These are phyloP conservation scores for Starmerella kuoi DNA, from an alignment of 805 yeast species.

Conservation along the genomic window DNA sequence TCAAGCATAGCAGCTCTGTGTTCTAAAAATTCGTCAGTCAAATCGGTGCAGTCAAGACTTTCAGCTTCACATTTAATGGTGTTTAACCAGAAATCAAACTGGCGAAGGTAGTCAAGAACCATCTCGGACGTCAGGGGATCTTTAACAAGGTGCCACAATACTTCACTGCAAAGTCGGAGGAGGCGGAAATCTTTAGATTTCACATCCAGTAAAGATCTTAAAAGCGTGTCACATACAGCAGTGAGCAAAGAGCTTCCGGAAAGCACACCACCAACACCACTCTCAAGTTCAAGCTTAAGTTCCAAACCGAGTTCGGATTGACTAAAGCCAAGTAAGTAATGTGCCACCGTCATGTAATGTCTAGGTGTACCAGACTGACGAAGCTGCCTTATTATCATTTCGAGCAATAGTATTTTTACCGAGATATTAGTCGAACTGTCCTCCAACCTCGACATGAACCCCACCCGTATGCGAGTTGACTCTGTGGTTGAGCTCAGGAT, in stretches of 20 bases:
- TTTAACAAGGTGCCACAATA: conserved; percentile 49
- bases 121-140: conserved; percentile 42
- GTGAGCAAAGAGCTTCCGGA: conserved; percentile 46
- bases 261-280: conserved; percentile 39
- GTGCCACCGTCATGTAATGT: conserved; percentile 43
- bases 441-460: conserved; percentile 60
- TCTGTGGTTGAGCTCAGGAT: conserved; percentile 68
- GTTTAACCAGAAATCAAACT: conserved; percentile 39
- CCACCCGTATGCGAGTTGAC: conserved; percentile 56
- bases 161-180: conserved; percentile 33
- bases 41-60: neutral
- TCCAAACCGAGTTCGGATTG: conserved; percentile 35
- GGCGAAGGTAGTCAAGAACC: conserved; percentile 43
- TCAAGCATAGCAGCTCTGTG: conserved; percentile 53
- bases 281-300: conserved; percentile 34
- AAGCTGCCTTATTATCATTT: conserved; percentile 44
- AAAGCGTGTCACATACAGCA: conserved; percentile 40
- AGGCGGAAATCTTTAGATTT: conserved; percentile 37
- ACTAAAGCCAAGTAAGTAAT: conserved; percentile 67
- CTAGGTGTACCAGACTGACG: conserved; percentile 28
- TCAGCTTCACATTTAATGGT: conserved; percentile 33
- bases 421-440: conserved; percentile 5
- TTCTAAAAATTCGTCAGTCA: conserved; percentile 36
- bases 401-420: conserved; percentile 46
- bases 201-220: conserved; percentile 36